Evolutionary conservation across 2,329 filamentous ascomycete species (phyloP).

Genomic region (Neobulgaria alba): DNA sequence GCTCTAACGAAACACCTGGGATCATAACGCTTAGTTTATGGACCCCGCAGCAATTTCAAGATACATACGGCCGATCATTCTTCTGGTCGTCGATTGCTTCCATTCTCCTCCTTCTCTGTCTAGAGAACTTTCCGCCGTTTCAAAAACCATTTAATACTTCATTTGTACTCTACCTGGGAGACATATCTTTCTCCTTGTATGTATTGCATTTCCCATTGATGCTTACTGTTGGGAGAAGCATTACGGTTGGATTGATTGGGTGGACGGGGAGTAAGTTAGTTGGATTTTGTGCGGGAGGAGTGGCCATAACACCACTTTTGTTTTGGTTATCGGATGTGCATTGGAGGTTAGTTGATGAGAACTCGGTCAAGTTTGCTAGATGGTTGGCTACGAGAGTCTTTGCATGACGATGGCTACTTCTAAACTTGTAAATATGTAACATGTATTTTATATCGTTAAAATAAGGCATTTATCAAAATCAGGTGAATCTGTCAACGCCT

Average conservation of each 20-base stretch:
- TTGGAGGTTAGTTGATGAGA: constrained; percentile 7
- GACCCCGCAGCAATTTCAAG: not conserved
- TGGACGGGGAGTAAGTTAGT: not conserved
- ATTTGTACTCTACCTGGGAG: constrained; percentile 3
- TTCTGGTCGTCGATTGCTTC: constrained; percentile 2
- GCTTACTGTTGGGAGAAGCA: not conserved
- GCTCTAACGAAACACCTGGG: not conserved
- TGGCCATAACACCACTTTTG: constrained; percentile 1
- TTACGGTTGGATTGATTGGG: not conserved
- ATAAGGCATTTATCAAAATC: no score
- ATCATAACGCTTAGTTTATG: not conserved
- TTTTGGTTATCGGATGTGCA: constrained; percentile 2
- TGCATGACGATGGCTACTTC: no score
- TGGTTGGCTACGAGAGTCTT: not conserved
- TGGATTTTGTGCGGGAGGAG: not conserved
- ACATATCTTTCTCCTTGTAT: constrained; percentile 6
- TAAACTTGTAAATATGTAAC: no score
- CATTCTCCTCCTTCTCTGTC: constrained; percentile 1
- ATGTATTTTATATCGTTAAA: no score
- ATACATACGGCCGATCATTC: not conserved
- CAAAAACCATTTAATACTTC: constrained; percentile 2
- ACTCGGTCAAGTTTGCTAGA: not conserved
- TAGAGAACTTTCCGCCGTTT: constrained; percentile 4
- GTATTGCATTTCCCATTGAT: constrained; percentile 5
- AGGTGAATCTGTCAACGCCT: no score